Conservation (phyloP, 2,329 filamentous ascomycete genomes). For the Onygenales sp. region DNA sequence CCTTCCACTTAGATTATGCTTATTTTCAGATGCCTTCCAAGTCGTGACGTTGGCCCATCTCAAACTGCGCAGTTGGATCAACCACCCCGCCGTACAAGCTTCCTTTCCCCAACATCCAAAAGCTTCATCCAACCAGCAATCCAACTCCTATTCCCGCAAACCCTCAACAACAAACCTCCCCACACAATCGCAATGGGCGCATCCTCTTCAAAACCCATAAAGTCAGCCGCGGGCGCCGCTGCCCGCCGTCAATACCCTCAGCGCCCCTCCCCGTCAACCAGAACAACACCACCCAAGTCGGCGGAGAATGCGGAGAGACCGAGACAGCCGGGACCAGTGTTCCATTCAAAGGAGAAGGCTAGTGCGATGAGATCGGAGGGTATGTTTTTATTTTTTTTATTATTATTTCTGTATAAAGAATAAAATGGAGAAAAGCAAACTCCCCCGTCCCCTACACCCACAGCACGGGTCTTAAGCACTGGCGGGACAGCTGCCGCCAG, state of each 20-base stretch:
- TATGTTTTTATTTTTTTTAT: slow-evolving; percentile 11
- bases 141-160: neutral
- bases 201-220: slow-evolving; percentile 47
- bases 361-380: slow-evolving; percentile 25
- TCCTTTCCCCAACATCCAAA: neutral
- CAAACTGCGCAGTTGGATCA: too few species aligned
- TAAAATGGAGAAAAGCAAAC: neutral
- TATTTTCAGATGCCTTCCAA: neutral
- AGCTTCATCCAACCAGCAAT: neutral
- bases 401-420: neutral
- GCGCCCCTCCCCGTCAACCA: slow-evolving; percentile 28
- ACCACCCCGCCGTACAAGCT: neutral
- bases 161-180: neutral
- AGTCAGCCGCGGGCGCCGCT: slow-evolving; percentile 40
- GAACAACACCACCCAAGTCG: slow-evolving; percentile 25
- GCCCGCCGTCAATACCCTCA: slow-evolving; percentile 48
- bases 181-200: slow-evolving; percentile 40
- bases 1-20: neutral
- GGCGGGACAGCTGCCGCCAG: too few species aligned
- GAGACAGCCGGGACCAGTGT: slow-evolving; percentile 18
- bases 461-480: neutral
- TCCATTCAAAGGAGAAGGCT: slow-evolving; percentile 26
- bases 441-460: neutral
- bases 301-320: slow-evolving; percentile 1
- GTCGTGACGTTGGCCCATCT: too few species aligned